A percentile compares a stretch with the other conserved stretches of the same genome.
These are phyloP conservation scores for Wickerhamia fluorescens DNA, from an alignment of 805 yeast species.

Conservation along the genomic window DNA sequence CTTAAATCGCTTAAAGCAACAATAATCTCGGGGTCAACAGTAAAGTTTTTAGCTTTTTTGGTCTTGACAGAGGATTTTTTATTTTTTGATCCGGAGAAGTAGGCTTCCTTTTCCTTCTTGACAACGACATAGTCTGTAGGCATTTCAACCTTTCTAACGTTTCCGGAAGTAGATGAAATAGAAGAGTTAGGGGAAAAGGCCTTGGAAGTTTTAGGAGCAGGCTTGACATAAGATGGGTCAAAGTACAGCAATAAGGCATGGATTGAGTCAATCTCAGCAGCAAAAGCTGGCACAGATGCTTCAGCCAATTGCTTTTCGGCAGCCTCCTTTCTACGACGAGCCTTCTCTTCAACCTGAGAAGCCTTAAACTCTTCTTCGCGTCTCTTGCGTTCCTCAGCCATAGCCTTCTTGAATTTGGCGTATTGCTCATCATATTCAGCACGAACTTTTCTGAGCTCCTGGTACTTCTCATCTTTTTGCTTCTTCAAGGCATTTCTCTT, in stretches of 20 bases:
- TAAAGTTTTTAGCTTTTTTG: conserved; percentile 49
- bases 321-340: conserved; percentile 43
- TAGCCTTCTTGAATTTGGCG: conserved; percentile 58
- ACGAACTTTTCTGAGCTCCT: conserved; percentile 60
- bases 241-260: conserved; percentile 66
- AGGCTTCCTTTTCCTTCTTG: conserved; percentile 55
- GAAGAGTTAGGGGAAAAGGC: conserved; percentile 13
- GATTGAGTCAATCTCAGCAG: conserved; percentile 67
- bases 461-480: conserved; percentile 62
- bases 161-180: conserved; percentile 12
- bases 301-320: conserved; percentile 67
- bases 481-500: conserved; percentile 62
- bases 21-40: conserved; percentile 75
- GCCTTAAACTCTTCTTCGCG: conserved; percentile 64
- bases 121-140: conserved; percentile 60
- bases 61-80: conserved; percentile 46
- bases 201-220: conserved; percentile 28
- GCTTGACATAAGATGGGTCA: conserved; percentile 70
- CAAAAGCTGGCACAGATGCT: conserved; percentile 79
- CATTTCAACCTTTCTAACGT: conserved; percentile 47
- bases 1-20: conserved; percentile 69
- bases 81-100: conserved; percentile 41
- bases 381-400: conserved; percentile 62
- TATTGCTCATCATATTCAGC: conserved; percentile 69
- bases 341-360: conserved; percentile 43